phyloP scores from a whole-genome alignment of 148 eudicot species.

The Chenopodium suecicum region DNA sequence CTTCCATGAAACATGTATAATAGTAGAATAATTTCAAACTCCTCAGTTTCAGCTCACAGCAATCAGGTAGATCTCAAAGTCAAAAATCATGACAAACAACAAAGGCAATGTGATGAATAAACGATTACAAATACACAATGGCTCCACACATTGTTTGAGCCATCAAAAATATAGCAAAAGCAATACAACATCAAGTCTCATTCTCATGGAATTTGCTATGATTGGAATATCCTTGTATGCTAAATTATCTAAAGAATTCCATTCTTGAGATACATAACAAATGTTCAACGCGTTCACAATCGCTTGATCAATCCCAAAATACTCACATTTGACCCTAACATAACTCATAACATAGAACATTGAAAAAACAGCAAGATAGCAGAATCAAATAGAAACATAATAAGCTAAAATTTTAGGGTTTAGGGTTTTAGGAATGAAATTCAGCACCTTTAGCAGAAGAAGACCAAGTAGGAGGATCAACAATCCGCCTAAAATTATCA shows the following conservation, averaged over 20 bases:
- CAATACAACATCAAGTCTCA: neutral
- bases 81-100: neutral
- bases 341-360: neutral
- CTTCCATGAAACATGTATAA: neutral
- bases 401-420: neutral
- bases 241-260: neutral
- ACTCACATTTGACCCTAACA: neutral
- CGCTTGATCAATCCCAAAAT: neutral
- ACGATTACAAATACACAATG: neutral
- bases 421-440: neutral
- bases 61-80: neutral
- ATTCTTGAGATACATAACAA: neutral
- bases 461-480: constrained; percentile 68
- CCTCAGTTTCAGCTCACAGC: neutral
- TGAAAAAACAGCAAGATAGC: neutral
- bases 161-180: neutral
- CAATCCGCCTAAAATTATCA: constrained; percentile 81
- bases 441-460: constrained; percentile 45
- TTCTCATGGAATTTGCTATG: neutral
- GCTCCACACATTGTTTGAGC: neutral
- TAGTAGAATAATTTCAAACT: neutral
- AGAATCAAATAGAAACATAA: neutral
- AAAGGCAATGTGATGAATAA: neutral
- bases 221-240: neutral
- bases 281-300: neutral